Evolutionary conservation across 2,329 filamentous ascomycete species (phyloP).

Genomic region (Botrytis medusae): DNA sequence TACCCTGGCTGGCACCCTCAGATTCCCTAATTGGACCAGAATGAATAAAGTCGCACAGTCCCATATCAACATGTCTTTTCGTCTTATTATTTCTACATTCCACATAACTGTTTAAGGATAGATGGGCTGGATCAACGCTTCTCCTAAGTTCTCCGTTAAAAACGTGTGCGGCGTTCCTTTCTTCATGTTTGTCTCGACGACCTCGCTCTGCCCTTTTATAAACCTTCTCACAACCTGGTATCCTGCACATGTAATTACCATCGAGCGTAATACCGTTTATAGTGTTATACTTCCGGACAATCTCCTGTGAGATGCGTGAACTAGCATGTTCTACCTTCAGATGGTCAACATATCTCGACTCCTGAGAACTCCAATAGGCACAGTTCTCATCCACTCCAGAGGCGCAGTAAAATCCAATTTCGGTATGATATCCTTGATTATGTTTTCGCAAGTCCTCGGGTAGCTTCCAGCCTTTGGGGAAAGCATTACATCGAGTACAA

Average conservation of each 20-base stretch:
- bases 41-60: background rate
- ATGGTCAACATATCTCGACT: constrained; percentile 9
- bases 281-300: background rate
- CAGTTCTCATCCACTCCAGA: background rate
- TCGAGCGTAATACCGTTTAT: background rate
- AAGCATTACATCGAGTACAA: constrained; percentile 3
- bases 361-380: constrained; percentile 9
- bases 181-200: constrained; percentile 4
- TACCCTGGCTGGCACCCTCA: background rate
- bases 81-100: background rate
- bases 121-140: background rate
- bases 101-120: background rate
- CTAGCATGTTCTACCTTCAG: constrained; percentile 4
- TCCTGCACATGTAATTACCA: constrained; percentile 2
- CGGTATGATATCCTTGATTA: constrained; percentile 7
- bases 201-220: constrained; percentile 9
- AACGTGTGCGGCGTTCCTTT: constrained; percentile 2
- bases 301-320: background rate
- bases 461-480: constrained; percentile 12
- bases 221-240: constrained; percentile 3
- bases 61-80: background rate
- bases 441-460: constrained; percentile 8
- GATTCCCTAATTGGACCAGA: background rate
- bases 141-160: background rate
- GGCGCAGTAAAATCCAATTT: constrained; percentile 9